phyloP scores from a whole-genome alignment of 2,329 filamentous ascomycete species.

The Penicillium oxalicum region DNA sequence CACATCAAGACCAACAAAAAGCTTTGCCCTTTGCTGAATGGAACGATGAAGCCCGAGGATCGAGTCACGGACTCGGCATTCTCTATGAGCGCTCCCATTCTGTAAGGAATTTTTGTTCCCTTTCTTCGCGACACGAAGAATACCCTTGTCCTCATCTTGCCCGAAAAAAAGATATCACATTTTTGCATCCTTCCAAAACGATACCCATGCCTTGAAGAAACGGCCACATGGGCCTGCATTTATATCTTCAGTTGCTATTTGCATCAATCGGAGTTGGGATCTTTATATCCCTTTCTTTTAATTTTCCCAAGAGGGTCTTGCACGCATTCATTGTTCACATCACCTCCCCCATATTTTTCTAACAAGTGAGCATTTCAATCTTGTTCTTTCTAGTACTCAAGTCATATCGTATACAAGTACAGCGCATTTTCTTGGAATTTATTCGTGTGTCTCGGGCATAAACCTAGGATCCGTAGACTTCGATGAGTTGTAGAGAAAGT shows the following conservation, averaged over 20 bases:
- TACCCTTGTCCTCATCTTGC: neutral
- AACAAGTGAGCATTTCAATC: too few species aligned
- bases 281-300: too few species aligned
- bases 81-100: constrained; percentile 40
- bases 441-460: too few species aligned
- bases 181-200: constrained; percentile 5
- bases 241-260: neutral
- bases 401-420: too few species aligned
- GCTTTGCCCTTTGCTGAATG: constrained; percentile 82
- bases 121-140: constrained; percentile 3
- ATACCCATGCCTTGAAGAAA: constrained; percentile 5
- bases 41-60: constrained; percentile 61
- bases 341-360: neutral
- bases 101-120: constrained; percentile 10
- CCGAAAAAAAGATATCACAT: neutral
- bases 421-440: too few species aligned
- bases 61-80: constrained; percentile 43
- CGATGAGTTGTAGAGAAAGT: too few species aligned
- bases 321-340: neutral
- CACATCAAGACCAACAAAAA: constrained; percentile 99
- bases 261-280: too few species aligned
- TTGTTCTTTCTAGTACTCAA: too few species aligned
- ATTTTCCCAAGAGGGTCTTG: too few species aligned
- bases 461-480: too few species aligned
- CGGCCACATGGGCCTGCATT: neutral